Evolutionary conservation across 345 rosid genomes (phyloP).

Genomic region (Hibiscus trionum): DNA sequence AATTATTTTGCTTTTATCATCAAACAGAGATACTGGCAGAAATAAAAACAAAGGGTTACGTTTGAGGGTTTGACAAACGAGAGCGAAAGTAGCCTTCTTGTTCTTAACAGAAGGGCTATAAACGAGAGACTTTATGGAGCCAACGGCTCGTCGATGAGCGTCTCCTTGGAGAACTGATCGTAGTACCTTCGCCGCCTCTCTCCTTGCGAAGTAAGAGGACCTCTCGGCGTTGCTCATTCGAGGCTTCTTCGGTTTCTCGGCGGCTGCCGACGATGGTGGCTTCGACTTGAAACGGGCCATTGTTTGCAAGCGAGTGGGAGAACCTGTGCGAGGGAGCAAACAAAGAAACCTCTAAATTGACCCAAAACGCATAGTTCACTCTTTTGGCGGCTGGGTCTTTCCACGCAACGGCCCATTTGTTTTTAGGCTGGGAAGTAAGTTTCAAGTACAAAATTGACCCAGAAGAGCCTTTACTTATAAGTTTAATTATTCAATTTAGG

Average conservation of each 20-base stretch:
- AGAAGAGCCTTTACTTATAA: background rate
- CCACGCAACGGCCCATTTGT: background rate
- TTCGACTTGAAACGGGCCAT: constrained; percentile 19
- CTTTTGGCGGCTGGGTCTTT: background rate
- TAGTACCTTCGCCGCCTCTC: constrained; percentile 79
- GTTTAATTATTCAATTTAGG: too few species aligned
- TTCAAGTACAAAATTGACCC: background rate
- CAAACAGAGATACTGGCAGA: background rate
- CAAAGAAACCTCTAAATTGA: background rate
- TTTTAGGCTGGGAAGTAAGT: background rate
- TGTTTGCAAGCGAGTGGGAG: background rate
- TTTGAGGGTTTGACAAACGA: constrained; percentile 92
- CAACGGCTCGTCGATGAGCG: constrained; percentile 64
- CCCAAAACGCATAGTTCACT: constrained; percentile 5
- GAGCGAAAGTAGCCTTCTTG: constrained; percentile 83
- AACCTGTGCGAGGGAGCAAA: background rate
- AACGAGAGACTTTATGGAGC: constrained; percentile 76
- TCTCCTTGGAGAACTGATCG: constrained; percentile 70
- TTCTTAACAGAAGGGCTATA: constrained; percentile 67
- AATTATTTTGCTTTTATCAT: background rate
- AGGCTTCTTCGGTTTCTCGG: constrained; percentile 13
- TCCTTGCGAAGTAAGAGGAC: constrained; percentile 67
- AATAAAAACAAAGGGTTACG: constrained; percentile 25
- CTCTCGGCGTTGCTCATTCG: constrained; percentile 38
- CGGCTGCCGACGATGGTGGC: constrained; percentile 10